These are phyloP conservation scores for Apophysomyces elegans DNA, from an alignment of 371 early-diverging fungal genomes.

Conservation along the genomic window DNA sequence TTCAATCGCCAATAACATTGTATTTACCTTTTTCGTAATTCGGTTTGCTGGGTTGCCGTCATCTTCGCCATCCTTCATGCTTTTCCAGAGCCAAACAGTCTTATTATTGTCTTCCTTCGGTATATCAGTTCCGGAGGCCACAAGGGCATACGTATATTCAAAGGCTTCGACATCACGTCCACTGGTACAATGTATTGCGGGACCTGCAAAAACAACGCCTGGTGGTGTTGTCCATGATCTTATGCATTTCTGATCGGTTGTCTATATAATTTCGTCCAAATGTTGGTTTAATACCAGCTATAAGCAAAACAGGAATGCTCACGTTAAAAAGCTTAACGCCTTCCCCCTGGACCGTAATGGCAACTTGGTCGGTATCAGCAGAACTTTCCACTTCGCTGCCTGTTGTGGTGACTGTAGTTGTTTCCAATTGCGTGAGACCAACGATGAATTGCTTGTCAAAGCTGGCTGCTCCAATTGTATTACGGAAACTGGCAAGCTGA, in stretches of 20 bases:
- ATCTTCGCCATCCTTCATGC: constrained; percentile 24
- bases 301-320: constrained; percentile 15
- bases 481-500: constrained; percentile 60
- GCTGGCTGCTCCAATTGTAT: constrained; percentile 33
- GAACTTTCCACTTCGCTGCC: constrained; percentile 29
- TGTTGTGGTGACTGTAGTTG: constrained; percentile 12
- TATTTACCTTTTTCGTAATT: constrained; percentile 36
- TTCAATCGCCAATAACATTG: too few species aligned
- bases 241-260: constrained; percentile 61
- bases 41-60: constrained; percentile 27
- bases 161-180: constrained; percentile 35
- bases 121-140: constrained; percentile 61
- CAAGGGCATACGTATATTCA: constrained; percentile 58
- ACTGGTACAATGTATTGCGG: constrained; percentile 49
- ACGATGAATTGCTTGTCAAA: constrained; percentile 41
- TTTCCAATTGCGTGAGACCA: constrained; percentile 40
- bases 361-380: constrained; percentile 40
- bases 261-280: constrained; percentile 33
- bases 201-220: constrained; percentile 55
- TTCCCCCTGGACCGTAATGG: constrained; percentile 63
- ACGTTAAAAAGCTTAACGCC: constrained; percentile 66
- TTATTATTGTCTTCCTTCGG: constrained; percentile 54
- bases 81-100: constrained; percentile 63
- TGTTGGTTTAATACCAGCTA: neutral
- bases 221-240: constrained; percentile 66